Percentiles rank a stretch among this genome's conserved stretches.
Conservation (phyloP, 1,284 basidiomycete species). For the Leccinum subspadiceum region DNA sequence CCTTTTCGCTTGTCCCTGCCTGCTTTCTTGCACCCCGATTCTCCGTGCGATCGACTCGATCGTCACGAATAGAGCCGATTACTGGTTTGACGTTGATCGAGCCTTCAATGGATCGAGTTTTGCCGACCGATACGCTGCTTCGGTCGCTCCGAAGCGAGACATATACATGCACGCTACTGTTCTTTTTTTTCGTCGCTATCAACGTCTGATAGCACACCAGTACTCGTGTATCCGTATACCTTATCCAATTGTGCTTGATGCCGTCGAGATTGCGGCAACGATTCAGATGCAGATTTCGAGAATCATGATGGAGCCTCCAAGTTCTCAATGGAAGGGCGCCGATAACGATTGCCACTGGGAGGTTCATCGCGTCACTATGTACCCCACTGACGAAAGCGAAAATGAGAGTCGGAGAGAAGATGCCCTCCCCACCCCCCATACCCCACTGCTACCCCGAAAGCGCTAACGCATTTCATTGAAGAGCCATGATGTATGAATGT, state of each 20-base stretch:
- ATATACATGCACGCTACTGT: not conserved
- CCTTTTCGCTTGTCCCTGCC: not conserved
- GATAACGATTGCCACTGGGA: not conserved
- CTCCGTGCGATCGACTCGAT: not conserved
- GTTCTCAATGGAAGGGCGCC: not conserved
- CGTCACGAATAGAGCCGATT: not conserved
- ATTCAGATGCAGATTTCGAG: not conserved
- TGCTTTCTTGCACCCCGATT: not conserved
- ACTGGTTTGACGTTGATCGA: not conserved
- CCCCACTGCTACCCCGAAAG: not conserved
- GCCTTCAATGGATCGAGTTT: not conserved
- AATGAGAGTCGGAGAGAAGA: not conserved
- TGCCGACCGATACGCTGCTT: not conserved
- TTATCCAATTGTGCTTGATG: not conserved
- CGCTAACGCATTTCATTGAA: not conserved
- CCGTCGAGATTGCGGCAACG: not conserved
- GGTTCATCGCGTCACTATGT: not conserved
- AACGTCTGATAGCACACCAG: not conserved
- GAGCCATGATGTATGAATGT: not conserved
- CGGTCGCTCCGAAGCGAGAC: not conserved
- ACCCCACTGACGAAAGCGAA: not conserved
- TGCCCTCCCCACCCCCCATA: not conserved
- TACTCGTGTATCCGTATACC: not conserved
- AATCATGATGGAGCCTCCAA: not conserved
- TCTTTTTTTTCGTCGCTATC: not conserved